A percentile compares a stretch with the other conserved stretches of the same genome.
phyloP scores from a whole-genome alignment of 1,139 yeast genomes.

The Geotrichum aggregatum region DNA sequence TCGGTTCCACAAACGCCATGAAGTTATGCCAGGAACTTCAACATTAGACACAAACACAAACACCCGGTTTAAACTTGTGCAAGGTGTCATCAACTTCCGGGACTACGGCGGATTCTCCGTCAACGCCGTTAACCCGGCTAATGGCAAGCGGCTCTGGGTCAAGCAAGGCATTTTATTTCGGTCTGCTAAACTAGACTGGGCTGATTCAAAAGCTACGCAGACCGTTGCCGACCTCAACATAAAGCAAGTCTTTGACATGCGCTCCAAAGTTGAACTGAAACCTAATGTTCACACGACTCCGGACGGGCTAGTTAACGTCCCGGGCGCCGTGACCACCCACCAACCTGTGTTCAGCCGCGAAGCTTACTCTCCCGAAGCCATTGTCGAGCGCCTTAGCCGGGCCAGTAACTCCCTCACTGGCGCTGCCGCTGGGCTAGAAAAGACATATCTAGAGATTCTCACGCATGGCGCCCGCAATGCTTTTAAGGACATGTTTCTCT shows the following conservation, averaged over 20 bases:
- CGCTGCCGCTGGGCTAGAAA: slow-evolving; percentile 41
- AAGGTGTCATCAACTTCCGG: slow-evolving; percentile 66
- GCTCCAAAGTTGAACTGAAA: slow-evolving; percentile 65
- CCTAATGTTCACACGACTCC: slow-evolving; percentile 24
- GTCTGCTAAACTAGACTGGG: slow-evolving; percentile 45
- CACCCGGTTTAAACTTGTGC: slow-evolving; percentile 15
- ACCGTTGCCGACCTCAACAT: slow-evolving; percentile 43
- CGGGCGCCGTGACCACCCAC: slow-evolving; percentile 52
- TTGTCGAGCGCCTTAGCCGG: slow-evolving; percentile 55
- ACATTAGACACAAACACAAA: background rate
- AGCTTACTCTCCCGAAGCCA: slow-evolving; percentile 63
- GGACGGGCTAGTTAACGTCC: slow-evolving; percentile 26
- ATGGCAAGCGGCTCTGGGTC: slow-evolving; percentile 36
- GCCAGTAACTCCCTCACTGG: slow-evolving; percentile 61
- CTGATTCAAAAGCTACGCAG: background rate
- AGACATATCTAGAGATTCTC: slow-evolving; percentile 61
- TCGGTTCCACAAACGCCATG: slow-evolving; percentile 46
- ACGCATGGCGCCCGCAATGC: slow-evolving; percentile 31
- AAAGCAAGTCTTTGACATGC: slow-evolving; percentile 59
- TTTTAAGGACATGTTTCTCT: slow-evolving; percentile 49
- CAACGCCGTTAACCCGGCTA: background rate
- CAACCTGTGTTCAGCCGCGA: slow-evolving; percentile 56
- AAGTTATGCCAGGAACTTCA: slow-evolving; percentile 4
- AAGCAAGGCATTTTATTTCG: slow-evolving; percentile 57
- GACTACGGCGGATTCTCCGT: slow-evolving; percentile 73